Evolutionary conservation across 2,329 filamentous ascomycete genomes (phyloP), one percentile per base, ranked within the genome.

Genomic region (Calonectria pseudoreteaudii): DNA sequence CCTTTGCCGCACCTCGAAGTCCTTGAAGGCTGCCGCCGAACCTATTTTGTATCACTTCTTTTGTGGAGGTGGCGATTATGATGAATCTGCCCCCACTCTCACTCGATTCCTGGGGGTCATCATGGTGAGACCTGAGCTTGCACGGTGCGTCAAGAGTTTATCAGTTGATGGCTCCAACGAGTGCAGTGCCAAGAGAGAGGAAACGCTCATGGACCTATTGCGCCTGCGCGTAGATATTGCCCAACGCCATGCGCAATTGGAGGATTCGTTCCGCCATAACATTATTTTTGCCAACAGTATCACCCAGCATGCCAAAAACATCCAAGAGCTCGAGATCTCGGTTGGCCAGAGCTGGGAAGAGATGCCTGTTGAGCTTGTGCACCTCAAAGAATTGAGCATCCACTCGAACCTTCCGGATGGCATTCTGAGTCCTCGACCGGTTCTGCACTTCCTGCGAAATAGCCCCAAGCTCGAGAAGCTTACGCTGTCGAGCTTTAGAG

Each of bases 1-100:
- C 2, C 28, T 65, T 23, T 71, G 71, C 34, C 71, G 52, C 18
- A 64, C 67, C 41, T 71, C 67, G 53, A 47, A 38, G 41, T 66
- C 28, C 26, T 52, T 58, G 28, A 68, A 41, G 41, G 30, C 13
- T 66, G 44, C 41, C 2, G 70, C 67, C 20, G 41, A 69, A 31
- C 49, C 44, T 3, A 38, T 69, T 16, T 20, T 62, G 8, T 44
- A 41, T 26, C 65, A 71, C 30, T 36, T 67, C n/a, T 52, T 53
- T 30, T 67, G 38, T 5, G 26, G 52, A 34, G 28, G 38, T 14
- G 38, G 38, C 26, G 7, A 28, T 0, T n/a, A 13, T 14, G 8
- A 18, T 2, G 18, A 34, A 23, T 66, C 41, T 34, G 23, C 8
- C 28, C 62, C 2, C 16, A 6, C 20, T n/a, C 30, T 49, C 28